A percentile compares a stretch with the other conserved stretches of the same genome.
phyloP scores from a whole-genome alignment of 148 eudicot genomes.

The Rhododendron molle region DNA sequence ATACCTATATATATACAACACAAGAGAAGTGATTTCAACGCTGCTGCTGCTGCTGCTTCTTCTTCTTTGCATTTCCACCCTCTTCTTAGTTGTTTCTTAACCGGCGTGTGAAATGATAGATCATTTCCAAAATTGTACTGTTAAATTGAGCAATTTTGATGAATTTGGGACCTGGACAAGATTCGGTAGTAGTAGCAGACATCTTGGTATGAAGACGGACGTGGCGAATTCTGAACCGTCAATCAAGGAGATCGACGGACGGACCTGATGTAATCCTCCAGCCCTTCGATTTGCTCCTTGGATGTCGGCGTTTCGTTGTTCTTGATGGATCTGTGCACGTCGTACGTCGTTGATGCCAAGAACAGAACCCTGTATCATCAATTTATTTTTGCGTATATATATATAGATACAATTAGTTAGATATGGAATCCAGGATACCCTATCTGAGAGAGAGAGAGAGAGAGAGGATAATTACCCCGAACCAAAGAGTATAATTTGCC shows the following conservation, averaged over 20 bases:
- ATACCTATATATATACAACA: not conserved
- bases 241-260: constrained; percentile 22
- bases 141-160: not conserved
- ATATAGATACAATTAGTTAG: no score
- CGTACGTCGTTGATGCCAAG: constrained; percentile 40
- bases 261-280: constrained; percentile 31
- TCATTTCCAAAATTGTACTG: not conserved
- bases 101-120: no score
- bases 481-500: constrained; percentile 34
- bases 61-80: no score
- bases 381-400: no score
- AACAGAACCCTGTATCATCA: constrained; percentile 27
- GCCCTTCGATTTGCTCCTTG: constrained; percentile 27
- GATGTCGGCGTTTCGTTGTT: constrained; percentile 42
- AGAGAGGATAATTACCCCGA: constrained; percentile 23
- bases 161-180: not conserved
- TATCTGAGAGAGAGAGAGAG: no score
- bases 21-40: no score
- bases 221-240: not conserved
- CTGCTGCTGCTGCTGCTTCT: no score
- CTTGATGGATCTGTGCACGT: constrained; percentile 52
- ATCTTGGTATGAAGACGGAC: not conserved
- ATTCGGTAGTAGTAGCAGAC: not conserved
- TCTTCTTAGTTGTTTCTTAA: no score
- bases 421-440: no score